These are phyloP conservation scores for Amesomyces nigricolor DNA, from an alignment of 2,329 filamentous ascomycete genomes.

Conservation along the genomic window DNA sequence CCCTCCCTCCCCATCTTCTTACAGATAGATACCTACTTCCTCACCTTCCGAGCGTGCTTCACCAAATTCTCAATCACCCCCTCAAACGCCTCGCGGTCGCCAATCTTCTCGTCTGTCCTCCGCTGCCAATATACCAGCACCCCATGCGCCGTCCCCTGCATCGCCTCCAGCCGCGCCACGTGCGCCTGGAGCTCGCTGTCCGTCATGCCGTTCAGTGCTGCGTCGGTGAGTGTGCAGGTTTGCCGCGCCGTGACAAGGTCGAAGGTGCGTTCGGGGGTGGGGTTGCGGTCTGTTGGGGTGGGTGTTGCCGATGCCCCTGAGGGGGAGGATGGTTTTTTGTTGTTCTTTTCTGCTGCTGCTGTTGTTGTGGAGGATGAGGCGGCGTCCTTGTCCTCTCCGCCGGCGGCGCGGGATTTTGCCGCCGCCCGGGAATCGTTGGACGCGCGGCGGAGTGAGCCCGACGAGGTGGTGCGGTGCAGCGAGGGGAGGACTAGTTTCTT, in stretches of 20 bases:
- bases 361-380: neutral
- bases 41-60: slow-evolving; percentile 78
- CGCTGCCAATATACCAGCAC: slow-evolving; percentile 86
- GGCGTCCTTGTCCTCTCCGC: neutral
- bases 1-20: too few relatives aligned
- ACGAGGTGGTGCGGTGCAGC: slow-evolving; percentile 48
- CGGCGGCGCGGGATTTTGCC: neutral
- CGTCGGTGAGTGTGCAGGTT: slow-evolving; percentile 76
- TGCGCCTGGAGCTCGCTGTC: slow-evolving; percentile 70
- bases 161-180: slow-evolving; percentile 59
- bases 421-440: slow-evolving; percentile 48
- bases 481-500: slow-evolving; percentile 95
- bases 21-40: too few relatives aligned
- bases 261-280: slow-evolving; percentile 62
- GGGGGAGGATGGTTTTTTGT: neutral
- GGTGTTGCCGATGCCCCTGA: neutral
- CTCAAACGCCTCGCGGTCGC: slow-evolving; percentile 90
- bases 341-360: neutral
- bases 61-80: slow-evolving; percentile 96
- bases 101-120: slow-evolving; percentile 76
- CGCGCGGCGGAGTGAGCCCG: slow-evolving; percentile 44
- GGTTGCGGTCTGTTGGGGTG: slow-evolving; percentile 5
- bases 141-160: slow-evolving; percentile 67
- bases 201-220: slow-evolving; percentile 73
- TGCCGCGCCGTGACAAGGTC: slow-evolving; percentile 74